Conservation (phyloP, 2,329 filamentous ascomycete genomes). For the Dissoconium aciculare region DNA sequence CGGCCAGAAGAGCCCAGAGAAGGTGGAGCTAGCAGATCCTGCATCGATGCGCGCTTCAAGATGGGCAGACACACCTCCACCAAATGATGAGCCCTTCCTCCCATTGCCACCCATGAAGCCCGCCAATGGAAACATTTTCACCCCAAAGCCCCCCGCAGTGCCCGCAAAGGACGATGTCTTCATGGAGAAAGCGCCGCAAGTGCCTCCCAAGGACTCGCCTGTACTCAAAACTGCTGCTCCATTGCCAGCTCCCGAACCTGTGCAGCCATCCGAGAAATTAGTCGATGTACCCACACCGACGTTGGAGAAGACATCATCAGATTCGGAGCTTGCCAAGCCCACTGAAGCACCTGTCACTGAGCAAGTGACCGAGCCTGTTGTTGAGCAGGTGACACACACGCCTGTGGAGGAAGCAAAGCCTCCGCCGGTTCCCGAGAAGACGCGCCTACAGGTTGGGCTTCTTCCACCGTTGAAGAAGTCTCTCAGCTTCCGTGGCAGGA, state of each 20-base stretch:
- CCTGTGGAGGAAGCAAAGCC: background rate
- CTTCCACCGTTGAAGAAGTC: slow-evolving; percentile 30
- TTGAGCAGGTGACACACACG: background rate
- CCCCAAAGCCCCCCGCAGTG: too few relatives aligned
- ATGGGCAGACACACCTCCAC: slow-evolving; percentile 17
- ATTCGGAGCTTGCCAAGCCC: too few relatives aligned
- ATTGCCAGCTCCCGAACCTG: too few relatives aligned
- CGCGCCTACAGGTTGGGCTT: slow-evolving; percentile 10
- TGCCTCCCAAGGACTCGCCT: too few relatives aligned
- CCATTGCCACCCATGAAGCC: background rate
- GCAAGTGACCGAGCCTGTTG: background rate
- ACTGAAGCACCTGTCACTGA: too few relatives aligned
- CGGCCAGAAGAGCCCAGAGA: slow-evolving; percentile 2
- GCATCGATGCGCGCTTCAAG: slow-evolving; percentile 17
- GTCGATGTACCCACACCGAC: background rate
- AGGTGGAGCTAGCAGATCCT: slow-evolving; percentile 4
- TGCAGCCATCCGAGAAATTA: too few relatives aligned
- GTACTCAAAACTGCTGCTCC: too few relatives aligned
- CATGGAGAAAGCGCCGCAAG: too few relatives aligned
- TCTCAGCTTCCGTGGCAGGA: slow-evolving; percentile 32
- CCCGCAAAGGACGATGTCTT: too few relatives aligned
- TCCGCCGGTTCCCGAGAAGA: too few relatives aligned
- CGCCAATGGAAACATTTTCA: background rate
- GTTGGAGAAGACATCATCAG: too few relatives aligned
- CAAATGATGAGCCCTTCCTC: slow-evolving; percentile 5